Evolutionary conservation across 306 rosid species (phyloP), one percentile per base, ranked within the genome.

Genomic region (Quercus ilex): DNA sequence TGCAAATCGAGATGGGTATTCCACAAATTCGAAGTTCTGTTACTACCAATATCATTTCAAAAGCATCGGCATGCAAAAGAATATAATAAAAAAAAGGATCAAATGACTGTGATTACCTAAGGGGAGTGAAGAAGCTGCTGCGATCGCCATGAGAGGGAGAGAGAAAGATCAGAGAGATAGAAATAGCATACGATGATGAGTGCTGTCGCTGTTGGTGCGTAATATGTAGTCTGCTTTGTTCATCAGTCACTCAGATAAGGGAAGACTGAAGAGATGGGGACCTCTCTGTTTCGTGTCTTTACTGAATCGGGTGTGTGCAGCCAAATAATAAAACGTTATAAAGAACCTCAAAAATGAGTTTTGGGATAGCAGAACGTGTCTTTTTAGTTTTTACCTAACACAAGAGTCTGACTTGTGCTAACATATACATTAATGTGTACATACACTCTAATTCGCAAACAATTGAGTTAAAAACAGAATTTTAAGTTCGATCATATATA

Each of bases 91-190:
- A 33, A 0, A 56, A 67, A 64, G 33, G 51, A 28, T 63, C 63
- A 26, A 23, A 6, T 9, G 46, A 35, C 56, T 10, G 75, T n/a
- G 31, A 55, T 81, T 86, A 88, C 92, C 92, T 13, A 85, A 71
- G 53, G 88, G 76, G n/a, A 86, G 67, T 13, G 88, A 70, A 72
- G 88, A 77, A 73, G 85, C 79, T 6, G 65, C 79, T 4, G 84
- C 83, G 35, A 87, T 67, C 35, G 83, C 84, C 89, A 88, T 85
- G 46, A 64, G 71, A 78, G 35, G 21, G 76, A 26, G 26, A 26
- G 26, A 26, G 26, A 25, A 43, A 68, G 11, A 57, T 55, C 53
- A 58, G 33, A 46, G 23, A 13, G 49, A 13, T 62, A 67, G 60
- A 10, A 49, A 3, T 49, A 64, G 41, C 58, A 67, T 6, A 55